A percentile compares a stretch with the other conserved stretches of the same genome.
Conservation (phyloP, 768 basidiomycete species). For the Podaxis sp. region DNA sequence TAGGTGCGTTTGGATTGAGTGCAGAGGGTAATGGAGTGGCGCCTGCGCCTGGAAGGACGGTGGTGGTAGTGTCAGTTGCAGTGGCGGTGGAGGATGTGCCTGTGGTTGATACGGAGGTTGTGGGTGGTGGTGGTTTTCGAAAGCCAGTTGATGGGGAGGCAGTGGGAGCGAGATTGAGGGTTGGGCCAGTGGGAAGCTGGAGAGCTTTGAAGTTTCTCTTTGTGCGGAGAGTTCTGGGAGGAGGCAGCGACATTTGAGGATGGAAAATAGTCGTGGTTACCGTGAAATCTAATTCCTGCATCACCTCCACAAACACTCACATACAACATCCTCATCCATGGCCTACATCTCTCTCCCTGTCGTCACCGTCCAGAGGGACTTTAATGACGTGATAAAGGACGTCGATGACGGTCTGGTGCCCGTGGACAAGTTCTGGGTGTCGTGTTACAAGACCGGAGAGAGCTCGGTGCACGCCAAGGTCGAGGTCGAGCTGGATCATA, state of each 20-base stretch:
- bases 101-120: background rate
- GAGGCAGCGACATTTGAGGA: background rate
- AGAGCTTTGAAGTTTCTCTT: conserved; percentile 91
- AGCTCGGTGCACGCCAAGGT: conserved; percentile 67
- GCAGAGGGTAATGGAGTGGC: conserved; percentile 6
- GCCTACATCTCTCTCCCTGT: conserved; percentile 40
- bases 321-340: conserved; percentile 1
- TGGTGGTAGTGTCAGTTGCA: background rate
- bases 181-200: conserved; percentile 51
- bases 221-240: conserved; percentile 62
- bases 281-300: background rate
- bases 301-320: background rate
- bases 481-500: conserved; percentile 49
- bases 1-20: conserved; percentile 3
- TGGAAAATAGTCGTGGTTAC: background rate
- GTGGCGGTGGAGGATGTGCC: background rate
- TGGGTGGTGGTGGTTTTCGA: conserved; percentile 11
- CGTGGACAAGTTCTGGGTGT: conserved; percentile 66
- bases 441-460: conserved; percentile 57
- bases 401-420: conserved; percentile 56
- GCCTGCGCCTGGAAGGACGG: conserved; percentile 13
- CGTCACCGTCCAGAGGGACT: conserved; percentile 58
- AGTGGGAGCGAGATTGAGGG: conserved; percentile 2
- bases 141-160: conserved; percentile 15
- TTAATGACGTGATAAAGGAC: conserved; percentile 59